These are phyloP conservation scores for Quercus berberidifolia DNA, from an alignment of 306 rosid species.

Conservation along the genomic window DNA sequence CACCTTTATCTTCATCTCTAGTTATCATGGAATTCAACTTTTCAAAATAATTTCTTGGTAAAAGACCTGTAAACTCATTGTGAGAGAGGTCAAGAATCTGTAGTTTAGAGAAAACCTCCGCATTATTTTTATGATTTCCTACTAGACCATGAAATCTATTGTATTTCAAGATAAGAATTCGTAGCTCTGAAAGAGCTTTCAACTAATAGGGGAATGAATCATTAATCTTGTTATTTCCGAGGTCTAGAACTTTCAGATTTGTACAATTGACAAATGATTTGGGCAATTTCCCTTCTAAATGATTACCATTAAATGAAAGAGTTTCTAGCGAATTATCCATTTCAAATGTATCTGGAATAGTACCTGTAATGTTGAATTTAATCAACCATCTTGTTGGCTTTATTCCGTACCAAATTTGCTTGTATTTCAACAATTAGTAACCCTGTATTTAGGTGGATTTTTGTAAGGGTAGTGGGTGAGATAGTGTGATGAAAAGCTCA, in stretches of 20 bases:
- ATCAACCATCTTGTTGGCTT: too few relatives aligned
- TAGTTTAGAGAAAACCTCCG: conserved; percentile 1
- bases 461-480: too few relatives aligned
- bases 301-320: not conserved
- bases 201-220: conserved; percentile 35
- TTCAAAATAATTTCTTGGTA: too few relatives aligned
- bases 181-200: conserved; percentile 11
- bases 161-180: conserved; percentile 25
- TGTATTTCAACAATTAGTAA: too few relatives aligned
- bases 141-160: conserved; percentile 34
- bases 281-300: too few relatives aligned
- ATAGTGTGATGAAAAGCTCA: too few relatives aligned
- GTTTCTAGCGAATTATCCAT: not conserved
- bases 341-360: not conserved
- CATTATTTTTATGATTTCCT: not conserved
- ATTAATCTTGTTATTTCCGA: conserved; percentile 29
- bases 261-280: conserved; percentile 7
- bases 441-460: too few relatives aligned
- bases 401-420: too few relatives aligned
- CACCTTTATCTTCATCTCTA: too few relatives aligned
- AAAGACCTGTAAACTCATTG: conserved; percentile 8
- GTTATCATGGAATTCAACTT: too few relatives aligned
- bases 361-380: too few relatives aligned
- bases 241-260: conserved; percentile 12
- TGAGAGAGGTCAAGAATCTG: conserved; percentile 31